Conservation (phyloP, 306 rosid species). For the Trifolium fragiferum region DNA sequence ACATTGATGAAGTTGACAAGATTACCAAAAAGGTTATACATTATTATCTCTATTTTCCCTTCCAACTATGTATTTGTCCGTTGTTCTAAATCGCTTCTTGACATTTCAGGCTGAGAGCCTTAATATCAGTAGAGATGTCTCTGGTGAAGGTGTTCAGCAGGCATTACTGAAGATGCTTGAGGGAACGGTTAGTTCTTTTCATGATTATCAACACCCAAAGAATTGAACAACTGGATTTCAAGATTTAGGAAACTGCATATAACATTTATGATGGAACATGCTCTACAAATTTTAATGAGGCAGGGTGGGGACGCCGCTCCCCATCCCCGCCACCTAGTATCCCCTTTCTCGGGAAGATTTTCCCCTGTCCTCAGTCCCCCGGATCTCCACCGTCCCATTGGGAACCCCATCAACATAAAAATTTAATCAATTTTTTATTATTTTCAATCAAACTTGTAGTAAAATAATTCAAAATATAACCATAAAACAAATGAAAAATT, state of each 20-base stretch:
- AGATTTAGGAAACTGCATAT: conserved; percentile 17
- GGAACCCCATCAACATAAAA: no score
- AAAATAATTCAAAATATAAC: no score
- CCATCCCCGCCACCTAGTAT: no score
- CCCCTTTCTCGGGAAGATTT: no score
- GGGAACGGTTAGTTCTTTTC: conserved; percentile 83
- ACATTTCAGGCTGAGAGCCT: conserved; percentile 91
- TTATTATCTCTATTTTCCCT: conserved; percentile 1
- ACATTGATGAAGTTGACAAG: conserved; percentile 98
- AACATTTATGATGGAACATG: background rate
- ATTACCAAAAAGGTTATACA: conserved; percentile 86
- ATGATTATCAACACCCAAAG: background rate
- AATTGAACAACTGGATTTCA: conserved; percentile 14
- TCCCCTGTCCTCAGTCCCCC: no score
- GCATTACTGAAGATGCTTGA: conserved; percentile 97
- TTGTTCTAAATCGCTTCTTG: conserved; percentile 33
- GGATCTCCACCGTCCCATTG: no score
- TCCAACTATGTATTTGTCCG: background rate
- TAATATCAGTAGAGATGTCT: conserved; percentile 95
- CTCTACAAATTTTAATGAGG: no score
- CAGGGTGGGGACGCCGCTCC: no score
- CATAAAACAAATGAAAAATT: no score
- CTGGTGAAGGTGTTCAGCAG: conserved; percentile 99
- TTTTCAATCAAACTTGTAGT: no score
- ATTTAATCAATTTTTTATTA: no score